These are phyloP conservation scores for Rhodotorula sp. DNA, from an alignment of 1,284 basidiomycete species.

Conservation along the genomic window DNA sequence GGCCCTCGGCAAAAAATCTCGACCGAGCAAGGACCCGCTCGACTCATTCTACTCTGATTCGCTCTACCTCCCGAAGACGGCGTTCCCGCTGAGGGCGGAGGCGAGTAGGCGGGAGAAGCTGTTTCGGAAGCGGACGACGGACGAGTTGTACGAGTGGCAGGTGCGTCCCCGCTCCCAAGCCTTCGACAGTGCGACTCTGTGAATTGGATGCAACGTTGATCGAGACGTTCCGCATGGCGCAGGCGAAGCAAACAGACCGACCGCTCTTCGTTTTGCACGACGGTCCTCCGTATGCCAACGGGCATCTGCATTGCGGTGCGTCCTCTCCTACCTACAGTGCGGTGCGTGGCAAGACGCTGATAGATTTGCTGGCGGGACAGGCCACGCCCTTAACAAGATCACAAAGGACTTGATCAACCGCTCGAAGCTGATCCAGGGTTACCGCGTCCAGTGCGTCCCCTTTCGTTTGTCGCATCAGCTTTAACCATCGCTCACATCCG, in stretches of 20 bases:
- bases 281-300: slow-evolving; percentile 97
- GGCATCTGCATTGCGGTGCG: slow-evolving; percentile 88
- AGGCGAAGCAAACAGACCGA: slow-evolving; percentile 66
- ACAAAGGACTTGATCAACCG: slow-evolving; percentile 95
- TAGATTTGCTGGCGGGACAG: too few species aligned
- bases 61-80: slow-evolving; percentile 78
- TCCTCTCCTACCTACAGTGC: neutral
- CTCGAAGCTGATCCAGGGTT: slow-evolving; percentile 75
- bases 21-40: slow-evolving; percentile 23
- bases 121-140: slow-evolving; percentile 67
- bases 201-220: neutral
- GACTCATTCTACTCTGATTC: slow-evolving; percentile 28
- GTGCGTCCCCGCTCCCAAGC: slow-evolving; percentile 50
- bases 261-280: slow-evolving; percentile 85
- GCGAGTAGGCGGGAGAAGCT: slow-evolving; percentile 63
- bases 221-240: neutral
- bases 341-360: too few species aligned
- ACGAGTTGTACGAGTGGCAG: slow-evolving; percentile 83
- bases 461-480: neutral
- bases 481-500: neutral
- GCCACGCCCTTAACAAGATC: slow-evolving; percentile 96
- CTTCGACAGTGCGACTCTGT: accelerated
- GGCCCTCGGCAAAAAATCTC: neutral
- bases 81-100: slow-evolving; percentile 74
- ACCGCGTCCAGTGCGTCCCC: slow-evolving; percentile 71